These are phyloP conservation scores for Steccherinum ochraceum DNA, from an alignment of 768 basidiomycete genomes.

Conservation along the genomic window DNA sequence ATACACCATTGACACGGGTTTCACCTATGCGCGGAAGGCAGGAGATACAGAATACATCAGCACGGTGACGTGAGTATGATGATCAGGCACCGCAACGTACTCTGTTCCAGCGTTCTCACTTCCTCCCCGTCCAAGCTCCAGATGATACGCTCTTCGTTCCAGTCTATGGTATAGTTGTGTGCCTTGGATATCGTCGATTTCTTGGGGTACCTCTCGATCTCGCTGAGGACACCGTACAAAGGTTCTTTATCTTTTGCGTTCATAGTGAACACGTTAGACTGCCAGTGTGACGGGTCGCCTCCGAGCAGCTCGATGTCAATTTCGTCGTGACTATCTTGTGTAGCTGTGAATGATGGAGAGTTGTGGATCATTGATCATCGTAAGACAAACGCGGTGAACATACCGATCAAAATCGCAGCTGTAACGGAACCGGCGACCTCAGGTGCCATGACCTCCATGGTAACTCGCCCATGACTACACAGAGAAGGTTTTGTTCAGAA, in stretches of 20 bases:
- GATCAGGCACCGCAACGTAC: too few species aligned
- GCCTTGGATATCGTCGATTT: constrained; percentile 9
- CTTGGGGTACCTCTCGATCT: constrained; percentile 23
- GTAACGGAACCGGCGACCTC: constrained; percentile 30
- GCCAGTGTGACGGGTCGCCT: constrained; percentile 32
- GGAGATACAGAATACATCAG: not conserved
- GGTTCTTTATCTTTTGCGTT: constrained; percentile 23
- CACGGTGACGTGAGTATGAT: too few species aligned
- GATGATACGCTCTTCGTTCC: constrained; percentile 29
- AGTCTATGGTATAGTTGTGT: constrained; percentile 36
- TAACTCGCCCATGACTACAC: constrained; percentile 29
- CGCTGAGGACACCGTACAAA: constrained; percentile 32
- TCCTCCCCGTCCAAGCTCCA: constrained; percentile 34
- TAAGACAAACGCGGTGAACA: constrained; percentile 4
- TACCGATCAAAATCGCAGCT: constrained; percentile 35
- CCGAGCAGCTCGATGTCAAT: constrained; percentile 38
- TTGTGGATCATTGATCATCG: not conserved
- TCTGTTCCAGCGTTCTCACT: constrained; percentile 26
- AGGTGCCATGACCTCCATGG: constrained; percentile 28
- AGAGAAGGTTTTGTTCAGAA: too few species aligned
- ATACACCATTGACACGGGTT: constrained; percentile 26
- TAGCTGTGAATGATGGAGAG: constrained; percentile 1
- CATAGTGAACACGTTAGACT: constrained; percentile 36
- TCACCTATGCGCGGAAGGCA: constrained; percentile 23
- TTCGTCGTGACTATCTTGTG: constrained; percentile 26